Evolutionary conservation across 108 stramenopile species (phyloP).

Genomic region (Skeletonema tropicum): DNA sequence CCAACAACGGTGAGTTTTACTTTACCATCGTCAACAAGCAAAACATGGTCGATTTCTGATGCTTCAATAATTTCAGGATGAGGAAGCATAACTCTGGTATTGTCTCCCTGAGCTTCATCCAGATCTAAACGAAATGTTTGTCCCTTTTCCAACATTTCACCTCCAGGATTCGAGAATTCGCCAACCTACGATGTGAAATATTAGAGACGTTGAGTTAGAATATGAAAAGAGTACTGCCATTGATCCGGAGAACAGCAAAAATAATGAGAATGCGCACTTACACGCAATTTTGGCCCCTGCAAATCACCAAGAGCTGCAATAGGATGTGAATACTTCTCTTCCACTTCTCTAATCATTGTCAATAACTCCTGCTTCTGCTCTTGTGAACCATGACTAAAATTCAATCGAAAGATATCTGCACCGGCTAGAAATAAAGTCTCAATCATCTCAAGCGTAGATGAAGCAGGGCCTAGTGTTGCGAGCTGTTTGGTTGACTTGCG

Average conservation of each 20-base stretch:
- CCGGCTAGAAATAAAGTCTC: constrained; percentile 87
- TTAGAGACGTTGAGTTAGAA: not conserved
- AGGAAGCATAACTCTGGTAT: constrained; percentile 84
- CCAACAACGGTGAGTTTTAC: constrained; percentile 78
- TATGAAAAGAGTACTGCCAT: not conserved
- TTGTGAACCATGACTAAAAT: constrained; percentile 85
- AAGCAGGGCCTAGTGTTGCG: constrained; percentile 88
- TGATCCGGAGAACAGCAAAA: not conserved
- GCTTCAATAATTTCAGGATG: constrained; percentile 95
- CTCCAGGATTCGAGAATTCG: constrained; percentile 75
- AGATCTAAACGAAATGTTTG: constrained; percentile 92
- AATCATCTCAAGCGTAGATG: constrained; percentile 72
- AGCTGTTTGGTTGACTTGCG: constrained; percentile 83
- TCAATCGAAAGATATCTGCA: constrained; percentile 88
- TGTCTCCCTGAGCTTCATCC: constrained; percentile 81
- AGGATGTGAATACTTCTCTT: constrained; percentile 83
- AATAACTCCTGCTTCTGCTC: constrained; percentile 79
- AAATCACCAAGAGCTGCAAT: constrained; percentile 84
- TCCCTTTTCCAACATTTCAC: constrained; percentile 73
- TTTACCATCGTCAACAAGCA: constrained; percentile 95
- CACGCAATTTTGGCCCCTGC: constrained; percentile 82
- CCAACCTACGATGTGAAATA: constrained; percentile 66
- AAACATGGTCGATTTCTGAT: constrained; percentile 82
- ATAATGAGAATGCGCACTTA: constrained; percentile 43
- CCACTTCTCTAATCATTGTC: constrained; percentile 60